Evolutionary conservation across 2,329 filamentous ascomycete species (phyloP), one percentile per base, ranked within the genome.

Genomic region (Ophiostoma australiae): DNA sequence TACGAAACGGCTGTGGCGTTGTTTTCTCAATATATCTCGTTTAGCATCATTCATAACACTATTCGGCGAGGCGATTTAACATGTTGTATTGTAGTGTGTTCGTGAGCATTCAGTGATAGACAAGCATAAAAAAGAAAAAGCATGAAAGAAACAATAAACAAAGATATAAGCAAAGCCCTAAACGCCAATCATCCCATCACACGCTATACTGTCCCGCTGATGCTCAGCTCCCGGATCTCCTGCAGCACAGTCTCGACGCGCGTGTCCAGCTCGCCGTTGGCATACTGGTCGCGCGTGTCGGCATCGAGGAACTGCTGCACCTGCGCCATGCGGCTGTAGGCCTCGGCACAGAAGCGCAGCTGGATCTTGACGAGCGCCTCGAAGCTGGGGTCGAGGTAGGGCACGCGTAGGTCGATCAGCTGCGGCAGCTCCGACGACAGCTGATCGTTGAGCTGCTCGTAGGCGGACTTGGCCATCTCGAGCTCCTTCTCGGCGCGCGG

Each of bases 311-410:
- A 98, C 82, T 99, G 95, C 83, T 99, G 95, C 71, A 99, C 96
- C 83, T 99, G 96, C 35, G 96, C 95, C 95, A 99, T 99, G 67
- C 95, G 87, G 73, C 90, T 94, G 81, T 99, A 99, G 1, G 95
- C 95, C 82, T 99, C 95, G 8, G 96, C 95, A 78, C 96, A 99
- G 84, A 99, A 99, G 52, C 95, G 87, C 77, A 99, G 81, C 83
- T 99, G 95, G 75, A 99, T 99, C 85, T 99, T 99, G 80, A 99
- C 95, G 69, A 99, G 88, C 0, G 96, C 95, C 82, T 99, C 95
- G 78, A 99, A 99, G 73, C 90, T 94, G 0, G 96, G 96, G 77
- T 99, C 95, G 71, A 99, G 88, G 79, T 99, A 99, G 0, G 96
- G 96, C 17, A 99, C 95, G 71, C 95, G 91, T 73, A 99, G 86